Conservation (phyloP, 495 filamentous ascomycete genomes). For the Astrocystis sublimbata region DNA sequence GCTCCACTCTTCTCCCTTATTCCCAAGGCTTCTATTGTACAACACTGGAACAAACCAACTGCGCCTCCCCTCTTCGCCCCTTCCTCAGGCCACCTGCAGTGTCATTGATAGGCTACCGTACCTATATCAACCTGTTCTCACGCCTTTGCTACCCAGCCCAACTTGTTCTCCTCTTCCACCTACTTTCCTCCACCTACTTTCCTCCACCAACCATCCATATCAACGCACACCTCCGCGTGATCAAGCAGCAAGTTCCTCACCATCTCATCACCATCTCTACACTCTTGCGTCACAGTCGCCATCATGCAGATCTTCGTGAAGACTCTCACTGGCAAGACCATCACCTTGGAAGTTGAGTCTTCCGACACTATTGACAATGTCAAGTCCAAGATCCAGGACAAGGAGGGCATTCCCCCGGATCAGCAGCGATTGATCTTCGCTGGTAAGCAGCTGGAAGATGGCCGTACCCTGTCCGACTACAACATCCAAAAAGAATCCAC, state of each 20-base stretch:
- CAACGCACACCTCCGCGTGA: too few species aligned
- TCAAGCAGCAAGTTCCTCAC: too few species aligned
- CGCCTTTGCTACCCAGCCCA: neutral
- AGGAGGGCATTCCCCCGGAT: conserved; percentile 97
- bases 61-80: conserved; percentile 26
- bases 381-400: conserved; percentile 98
- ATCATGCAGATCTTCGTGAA: conserved; percentile 90
- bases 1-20: conserved; percentile 25
- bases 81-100: conserved; percentile 10
- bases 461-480: conserved; percentile 94
- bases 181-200: conserved; percentile 2
- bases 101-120: conserved; percentile 3
- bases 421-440: conserved; percentile 99
- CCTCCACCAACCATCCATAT: conserved; percentile 2
- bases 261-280: conserved; percentile 12
- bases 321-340: conserved; percentile 94
- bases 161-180: conserved; percentile 14
- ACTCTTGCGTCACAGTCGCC: conserved; percentile 18
- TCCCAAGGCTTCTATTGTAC: conserved; percentile 36
- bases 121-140: conserved; percentile 16
- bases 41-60: conserved; percentile 16
- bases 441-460: conserved; percentile 97
- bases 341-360: conserved; percentile 98
- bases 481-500: conserved; percentile 99
- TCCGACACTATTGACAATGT: conserved; percentile 99